Base-by-base conservation (phyloP, 306 rosid genomes). In the Dryas drummondii region DNA sequence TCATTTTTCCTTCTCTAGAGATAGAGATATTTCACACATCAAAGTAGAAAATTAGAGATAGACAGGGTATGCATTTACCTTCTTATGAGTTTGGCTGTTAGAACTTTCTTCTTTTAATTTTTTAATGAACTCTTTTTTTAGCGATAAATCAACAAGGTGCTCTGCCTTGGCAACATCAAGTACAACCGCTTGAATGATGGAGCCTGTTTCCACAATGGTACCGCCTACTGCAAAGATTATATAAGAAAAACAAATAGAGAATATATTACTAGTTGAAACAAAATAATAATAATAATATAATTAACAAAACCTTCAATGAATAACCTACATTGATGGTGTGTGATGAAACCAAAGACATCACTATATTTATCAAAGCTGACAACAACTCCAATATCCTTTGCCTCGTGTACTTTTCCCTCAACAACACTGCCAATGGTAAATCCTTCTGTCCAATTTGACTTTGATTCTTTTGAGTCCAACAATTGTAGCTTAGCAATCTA, bases 131-230 rank as follows among this genome's bases (percentile, higher is more conserved):
- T 90, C 96, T 42, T 89, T 80, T 72, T 84, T 92, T 58, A 94
- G 81, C 26, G 97, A 87, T 78, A 92, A 83, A 68, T 94, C 99
- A 68, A 94, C 93, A 68, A 92, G 87, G 68, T 68, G 78, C 51
- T 94, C 99, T 37, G 87, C 82, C 83, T 73, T 87, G n/a, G 91
- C 86, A 78, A 94, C 86, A 79, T 94, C 99, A 68, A 94, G 97
- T 81, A 94, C 97, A 61, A 81, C 83, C 4, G 99, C 97, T 77
- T 81, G 85, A 79, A 94, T 79, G 1, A 68, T 73, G 27, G 93
- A 92, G 77, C 97, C 96, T 22, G 45, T 75, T 84, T 92, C 92
- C 70, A 83, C 73, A 27, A 9, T 42, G 14, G 81, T 73, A 70
- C 87, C 96, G 79, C 92, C 89, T 72, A 90, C 94, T 87, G 79